Base-by-base conservation (phyloP, 495 filamentous ascomycete species). In the Lophiotrema nucula region DNA sequence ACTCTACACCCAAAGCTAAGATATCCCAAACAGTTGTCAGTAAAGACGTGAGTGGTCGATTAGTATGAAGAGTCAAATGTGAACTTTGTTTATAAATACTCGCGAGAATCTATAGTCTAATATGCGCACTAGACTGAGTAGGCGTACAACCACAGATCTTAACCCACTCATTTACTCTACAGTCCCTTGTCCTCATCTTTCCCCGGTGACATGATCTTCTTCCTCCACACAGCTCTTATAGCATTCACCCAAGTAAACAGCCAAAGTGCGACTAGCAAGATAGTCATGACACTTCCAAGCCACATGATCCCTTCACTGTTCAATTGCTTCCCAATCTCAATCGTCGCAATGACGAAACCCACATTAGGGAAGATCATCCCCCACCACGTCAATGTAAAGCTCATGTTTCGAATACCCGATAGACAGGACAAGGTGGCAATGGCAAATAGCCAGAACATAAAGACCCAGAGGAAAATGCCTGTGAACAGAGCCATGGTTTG, bases 391-490 rank as follows among this genome's bases (percentile, higher is more conserved):
- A 82, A 61, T 58, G 76, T 74, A 58, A 80, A 83, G 38, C 47
- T 67, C 48, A 78, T 74, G 16, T 84, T 74, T 18, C 75, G 76
- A 42, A 78, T 73, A 3, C 77, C 74, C 8, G 68, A 68, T 19
- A 86, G 60, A 8, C 81, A 78, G 1, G 79, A 80, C 19, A 83
- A 69, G 8, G 77, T 58, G 0, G 83, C 81, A 3, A 85, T 74
- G 28, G 73, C 74, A 64, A 89, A 88, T 72, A 88, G 87, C 85
- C 85, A 89, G 26, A 89, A 76, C 33, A 77, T 80, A n/a, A 89
- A 69, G 0, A 79, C 76, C 87, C 87, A 90, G 2, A 90, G 73
- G 53, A 87, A 87, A 1, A 86, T 78, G 4, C 76, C 82, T 1
- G 72, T 55, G 0, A 73, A 70, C n/a, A 84, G 66, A 0, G 82